Base-by-base conservation (phyloP, 345 rosid species). In the Excoecaria agallocha region DNA sequence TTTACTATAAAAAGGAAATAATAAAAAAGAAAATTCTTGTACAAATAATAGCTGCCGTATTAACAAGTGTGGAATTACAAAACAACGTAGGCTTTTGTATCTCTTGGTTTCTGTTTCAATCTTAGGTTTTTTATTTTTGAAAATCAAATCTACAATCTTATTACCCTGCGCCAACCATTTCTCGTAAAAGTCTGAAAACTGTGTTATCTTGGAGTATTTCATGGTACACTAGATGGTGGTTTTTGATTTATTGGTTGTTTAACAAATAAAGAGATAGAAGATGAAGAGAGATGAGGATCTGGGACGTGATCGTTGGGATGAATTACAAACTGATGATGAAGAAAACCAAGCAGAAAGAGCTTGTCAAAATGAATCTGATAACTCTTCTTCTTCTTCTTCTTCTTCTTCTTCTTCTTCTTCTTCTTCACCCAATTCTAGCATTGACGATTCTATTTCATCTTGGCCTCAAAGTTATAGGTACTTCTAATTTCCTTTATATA, bases 381-480 rank as follows among this genome's bases (percentile, higher is more conserved):
- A 58, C 19, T 64, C 77, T 0, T 1, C 6, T 1, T 3, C 10
- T 20, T 56, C 65, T 11, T 72, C 82, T n/a, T n/a, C n/a, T n/a
- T n/a, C n/a, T n/a, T n/a, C n/a, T n/a, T n/a, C n/a, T n/a, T n/a
- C n/a, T n/a, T 64, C 77, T 0, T 1, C 6, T 1, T 3, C 10
- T 20, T 56, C 65, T 11, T 72, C 82, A 0, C 62, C 6, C 45
- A 74, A 49, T 76, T 80, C 6, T 19, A 35, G 72, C 56, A 12
- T 19, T 17, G 67, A 77, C 20, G 2, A 11, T 19, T 46, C 25
- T 39, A 8, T 70, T 49, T 77, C 80, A 30, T 54, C 84, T 38
- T 88, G 96, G 97, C 97, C 97, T 49, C 90, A 85, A 73, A 92
- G 95, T 65, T 92, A 85, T 82, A 83, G 93, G 95, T 89, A 70